These are phyloP conservation scores for Claviceps sp. DNA, from an alignment of 2,329 filamentous ascomycete genomes.

Conservation along the genomic window DNA sequence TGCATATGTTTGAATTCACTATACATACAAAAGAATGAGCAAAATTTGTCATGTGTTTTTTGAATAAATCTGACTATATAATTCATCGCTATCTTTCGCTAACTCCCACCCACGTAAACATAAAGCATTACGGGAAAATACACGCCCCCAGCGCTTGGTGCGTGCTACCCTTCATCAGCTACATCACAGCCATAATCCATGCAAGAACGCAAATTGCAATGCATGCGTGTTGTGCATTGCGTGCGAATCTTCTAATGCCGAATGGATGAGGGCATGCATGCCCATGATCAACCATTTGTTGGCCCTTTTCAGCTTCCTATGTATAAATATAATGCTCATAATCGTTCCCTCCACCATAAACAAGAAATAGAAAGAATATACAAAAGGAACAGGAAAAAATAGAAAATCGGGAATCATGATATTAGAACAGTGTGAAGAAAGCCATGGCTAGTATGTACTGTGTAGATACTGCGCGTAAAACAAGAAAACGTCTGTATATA, in stretches of 20 bases:
- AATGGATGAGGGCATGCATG: neutral
- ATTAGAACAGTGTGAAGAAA: neutral
- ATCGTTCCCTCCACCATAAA: no score
- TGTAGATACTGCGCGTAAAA: no score
- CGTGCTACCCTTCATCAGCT: slow-evolving; percentile 3
- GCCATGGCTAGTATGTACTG: neutral
- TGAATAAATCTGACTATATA: no score
- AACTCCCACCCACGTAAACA: neutral
- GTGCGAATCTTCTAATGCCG: neutral
- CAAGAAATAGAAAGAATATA: no score
- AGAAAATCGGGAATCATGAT: neutral
- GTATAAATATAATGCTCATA: no score
- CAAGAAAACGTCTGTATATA: no score
- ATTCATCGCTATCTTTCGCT: no score
- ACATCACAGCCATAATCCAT: neutral
- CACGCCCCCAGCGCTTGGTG: slow-evolving; percentile 9
- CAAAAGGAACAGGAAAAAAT: neutral
- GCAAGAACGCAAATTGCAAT: no score
- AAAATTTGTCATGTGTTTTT: no score
- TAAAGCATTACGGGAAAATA: slow-evolving; percentile 1
- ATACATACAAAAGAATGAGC: no score
- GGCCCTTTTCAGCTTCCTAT: no score
- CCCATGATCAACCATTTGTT: neutral
- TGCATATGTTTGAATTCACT: no score
- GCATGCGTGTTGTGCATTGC: neutral